These are phyloP conservation scores for Leccinellum rugosiceps DNA, from an alignment of 768 basidiomycete genomes.

Conservation along the genomic window DNA sequence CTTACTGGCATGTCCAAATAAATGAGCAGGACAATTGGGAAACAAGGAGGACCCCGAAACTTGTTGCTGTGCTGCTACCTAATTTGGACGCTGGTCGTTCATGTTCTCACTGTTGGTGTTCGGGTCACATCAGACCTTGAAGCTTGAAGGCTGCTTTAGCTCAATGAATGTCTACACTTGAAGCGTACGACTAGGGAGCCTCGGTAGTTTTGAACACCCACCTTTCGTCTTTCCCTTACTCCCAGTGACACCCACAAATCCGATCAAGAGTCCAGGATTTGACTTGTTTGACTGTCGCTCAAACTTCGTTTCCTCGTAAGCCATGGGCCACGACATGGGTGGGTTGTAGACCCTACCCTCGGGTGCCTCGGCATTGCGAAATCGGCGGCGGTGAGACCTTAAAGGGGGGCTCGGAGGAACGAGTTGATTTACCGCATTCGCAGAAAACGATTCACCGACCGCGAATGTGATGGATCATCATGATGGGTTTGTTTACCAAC, in stretches of 20 bases:
- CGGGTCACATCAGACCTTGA: too few relatives aligned
- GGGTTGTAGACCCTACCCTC: slow-evolving; percentile 26
- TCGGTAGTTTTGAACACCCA: not conserved
- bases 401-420: not conserved
- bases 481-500: slow-evolving; percentile 27
- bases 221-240: not conserved
- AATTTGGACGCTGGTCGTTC: slow-evolving; percentile 7
- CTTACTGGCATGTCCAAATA: slow-evolving; percentile 15
- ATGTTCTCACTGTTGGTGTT: too few relatives aligned
- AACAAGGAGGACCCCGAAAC: slow-evolving; percentile 17
- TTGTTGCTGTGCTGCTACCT: not conserved
- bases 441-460: slow-evolving; percentile 15
- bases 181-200: too few relatives aligned
- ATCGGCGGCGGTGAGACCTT: slow-evolving; percentile 24
- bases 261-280: not conserved
- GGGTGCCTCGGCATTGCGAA: slow-evolving; percentile 22
- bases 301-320: not conserved
- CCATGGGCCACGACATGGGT: not conserved
- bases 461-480: not conserved
- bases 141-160: too few relatives aligned
- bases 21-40: slow-evolving; percentile 1
- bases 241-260: not conserved
- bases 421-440: slow-evolving; percentile 29
- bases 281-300: not conserved
- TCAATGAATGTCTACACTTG: not conserved